Base-by-base conservation (phyloP, 1,139 yeast genomes). In the Nakaseomyces uthaithaninus region DNA sequence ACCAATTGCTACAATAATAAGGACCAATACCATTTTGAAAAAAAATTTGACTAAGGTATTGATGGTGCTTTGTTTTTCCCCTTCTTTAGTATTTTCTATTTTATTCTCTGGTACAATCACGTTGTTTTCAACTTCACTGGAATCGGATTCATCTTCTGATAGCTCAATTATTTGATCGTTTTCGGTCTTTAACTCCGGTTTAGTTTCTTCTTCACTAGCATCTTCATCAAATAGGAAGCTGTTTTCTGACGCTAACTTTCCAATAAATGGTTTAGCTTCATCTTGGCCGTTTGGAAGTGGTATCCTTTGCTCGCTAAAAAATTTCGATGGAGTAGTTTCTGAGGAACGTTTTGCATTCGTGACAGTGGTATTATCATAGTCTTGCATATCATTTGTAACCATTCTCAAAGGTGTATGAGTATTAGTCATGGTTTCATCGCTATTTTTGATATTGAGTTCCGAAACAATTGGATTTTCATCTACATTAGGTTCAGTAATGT, bases 1-100 rank as follows among this genome's bases (percentile, higher is more conserved):
- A 3, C 61, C 41, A 1, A 54, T n/a, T 6, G 58, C 40, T 28
- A 55, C 36, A 19, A 55, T 40, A 5, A 42, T 18, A 3, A 43
- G 33, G 14, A 55, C 44, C 6, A 47, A 12, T 9, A 39, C 11
- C 11, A 45, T 3, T 12, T 47, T 41, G 48, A 45, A 15, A 11
- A 40, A 38, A 46, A 46, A 14, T 36, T 39, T 37, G 18, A 43
- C 39, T 17, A 46, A 4, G 15, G 33, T 36, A 10, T 37, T 39
- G n/a, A 45, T 23, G 11, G 30, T n/a, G 12, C 25, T 38, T n/a
- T 8, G 27, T 22, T 15, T 20, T 9, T 15, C 14, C 6, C 14
- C 27, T 14, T 26, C n/a, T 20, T 15, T 36, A 7, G 12, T 36
- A 24, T 34, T 23, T 3, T 31, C 15, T 9, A 15, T 15, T 11